Conservation (phyloP, 2,329 filamentous ascomycete species). For the Aspergillus fumigatiaffinis region DNA sequence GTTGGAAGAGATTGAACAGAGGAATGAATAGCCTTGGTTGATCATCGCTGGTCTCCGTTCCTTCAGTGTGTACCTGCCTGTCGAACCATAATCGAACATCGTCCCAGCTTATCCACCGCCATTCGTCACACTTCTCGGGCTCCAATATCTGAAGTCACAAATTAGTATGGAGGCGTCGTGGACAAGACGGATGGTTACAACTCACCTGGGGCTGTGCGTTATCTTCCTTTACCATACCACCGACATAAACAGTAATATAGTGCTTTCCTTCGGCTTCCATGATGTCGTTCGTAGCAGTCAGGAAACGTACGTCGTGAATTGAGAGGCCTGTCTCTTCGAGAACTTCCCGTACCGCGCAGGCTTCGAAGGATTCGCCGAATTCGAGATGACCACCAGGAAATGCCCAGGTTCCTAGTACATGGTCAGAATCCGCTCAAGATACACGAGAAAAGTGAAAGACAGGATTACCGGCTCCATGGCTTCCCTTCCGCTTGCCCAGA, state of each 20-base stretch:
- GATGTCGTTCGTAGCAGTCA: conserved; percentile 64
- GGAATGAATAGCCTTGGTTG: conserved; percentile 44
- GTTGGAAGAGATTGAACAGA: conserved; percentile 43
- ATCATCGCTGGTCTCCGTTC: neutral
- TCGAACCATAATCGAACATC: conserved; percentile 28
- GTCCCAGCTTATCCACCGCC: conserved; percentile 53
- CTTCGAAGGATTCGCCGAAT: conserved; percentile 58
- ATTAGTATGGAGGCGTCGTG: neutral
- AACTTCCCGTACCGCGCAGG: conserved; percentile 64
- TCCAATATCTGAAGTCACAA: conserved; percentile 31
- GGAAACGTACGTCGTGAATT: conserved; percentile 50
- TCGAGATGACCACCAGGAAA: conserved; percentile 76
- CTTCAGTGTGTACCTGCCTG: conserved; percentile 17
- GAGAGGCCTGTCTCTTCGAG: conserved; percentile 66
- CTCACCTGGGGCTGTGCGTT: conserved; percentile 52
- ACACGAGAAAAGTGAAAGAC: neutral
- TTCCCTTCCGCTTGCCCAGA: conserved; percentile 46
- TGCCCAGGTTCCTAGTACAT: conserved; percentile 54
- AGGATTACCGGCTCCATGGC: conserved; percentile 43
- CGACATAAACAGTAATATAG: conserved; percentile 70
- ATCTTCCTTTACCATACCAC: conserved; percentile 48
- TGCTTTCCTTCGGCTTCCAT: conserved; percentile 61
- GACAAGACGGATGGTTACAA: conserved; percentile 8
- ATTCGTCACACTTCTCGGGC: conserved; percentile 53
- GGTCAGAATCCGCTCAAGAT: neutral